Base-by-base conservation (phyloP, 1,139 yeast genomes). In the Geotrichum restrictum region DNA sequence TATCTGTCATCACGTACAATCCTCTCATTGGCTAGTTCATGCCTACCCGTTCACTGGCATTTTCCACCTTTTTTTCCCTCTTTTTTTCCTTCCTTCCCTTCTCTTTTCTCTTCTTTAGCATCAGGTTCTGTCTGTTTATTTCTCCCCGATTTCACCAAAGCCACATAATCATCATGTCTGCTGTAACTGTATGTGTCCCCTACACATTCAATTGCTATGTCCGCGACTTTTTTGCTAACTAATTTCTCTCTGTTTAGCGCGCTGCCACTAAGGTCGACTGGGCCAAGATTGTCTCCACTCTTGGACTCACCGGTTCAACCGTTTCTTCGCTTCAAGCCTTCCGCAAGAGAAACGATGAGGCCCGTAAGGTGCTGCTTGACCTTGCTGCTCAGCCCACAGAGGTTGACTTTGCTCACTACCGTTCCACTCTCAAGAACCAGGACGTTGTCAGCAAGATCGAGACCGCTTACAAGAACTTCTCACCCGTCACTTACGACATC, bases 271-370 rank as follows among this genome's bases (percentile, higher is more conserved):
- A 89, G 78, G 79, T 93, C 74, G 95, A 93, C 80, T 93, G 98
- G 97, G 83, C 94, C 70, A 83, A 85, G 76, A 83, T 93, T 69
- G 81, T 88, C 69, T 77, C 94, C 64, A 82, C 93, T 62, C 81
- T 93, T 69, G 96, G 97, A 57, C 81, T 93, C 71, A 83, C 96
- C 58, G 98, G 98, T 58, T 75, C 85, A 69, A 93, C 98, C 60
- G 95, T 96, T 58, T 71, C 88, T 55, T 82, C 95, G 45, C 79
- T 93, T 70, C 81, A 93, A 55, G 81, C 95, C 42, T 93, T 93
- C 85, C 93, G 91, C 78, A 93, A 94, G 86, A 87, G 99, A 81
- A 85, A 88, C 74, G 98, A 93, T 67, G 98, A 93, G 71, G 98
- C 98, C 64, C 85, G 89, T 77, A 85, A 88, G 76, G 80, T 80